These are phyloP conservation scores for Alternaria ethzedia DNA, from an alignment of 2,329 filamentous ascomycete genomes.

Conservation along the genomic window DNA sequence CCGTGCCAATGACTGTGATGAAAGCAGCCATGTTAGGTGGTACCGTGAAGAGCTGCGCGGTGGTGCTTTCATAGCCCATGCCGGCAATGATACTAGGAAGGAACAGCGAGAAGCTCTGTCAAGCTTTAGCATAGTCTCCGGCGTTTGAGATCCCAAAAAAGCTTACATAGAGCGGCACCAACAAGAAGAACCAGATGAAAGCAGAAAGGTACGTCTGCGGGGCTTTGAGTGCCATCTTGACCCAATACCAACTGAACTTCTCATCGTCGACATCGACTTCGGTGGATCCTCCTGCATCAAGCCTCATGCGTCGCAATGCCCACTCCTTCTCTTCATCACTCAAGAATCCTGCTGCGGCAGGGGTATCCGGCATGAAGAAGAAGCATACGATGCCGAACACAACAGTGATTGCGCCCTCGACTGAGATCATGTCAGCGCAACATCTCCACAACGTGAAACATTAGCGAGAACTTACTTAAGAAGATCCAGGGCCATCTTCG, in stretches of 20 bases:
- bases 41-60: conserved; percentile 48
- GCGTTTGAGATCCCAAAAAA: background rate
- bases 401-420: conserved; percentile 39
- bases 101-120: conserved; percentile 46
- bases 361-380: conserved; percentile 60
- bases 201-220: conserved; percentile 50
- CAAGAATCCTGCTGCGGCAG: conserved; percentile 43
- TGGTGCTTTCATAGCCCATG: conserved; percentile 49
- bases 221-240: conserved; percentile 39
- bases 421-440: conserved; percentile 32
- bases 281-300: conserved; percentile 36
- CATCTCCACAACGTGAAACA: background rate
- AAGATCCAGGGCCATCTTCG: conserved; percentile 45
- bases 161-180: conserved; percentile 54
- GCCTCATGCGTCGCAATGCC: conserved; percentile 34
- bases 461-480: conserved; percentile 17
- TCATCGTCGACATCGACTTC: conserved; percentile 45
- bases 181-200: conserved; percentile 44
- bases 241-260: conserved; percentile 52
- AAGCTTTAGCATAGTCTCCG: conserved; percentile 3
- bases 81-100: conserved; percentile 48
- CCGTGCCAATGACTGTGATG: conserved; percentile 44
- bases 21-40: conserved; percentile 54
- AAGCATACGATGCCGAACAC: conserved; percentile 54
- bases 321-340: conserved; percentile 35